Base-by-base conservation (phyloP, 1,284 basidiomycete species). In the Microstroma glucosiphilum region DNA sequence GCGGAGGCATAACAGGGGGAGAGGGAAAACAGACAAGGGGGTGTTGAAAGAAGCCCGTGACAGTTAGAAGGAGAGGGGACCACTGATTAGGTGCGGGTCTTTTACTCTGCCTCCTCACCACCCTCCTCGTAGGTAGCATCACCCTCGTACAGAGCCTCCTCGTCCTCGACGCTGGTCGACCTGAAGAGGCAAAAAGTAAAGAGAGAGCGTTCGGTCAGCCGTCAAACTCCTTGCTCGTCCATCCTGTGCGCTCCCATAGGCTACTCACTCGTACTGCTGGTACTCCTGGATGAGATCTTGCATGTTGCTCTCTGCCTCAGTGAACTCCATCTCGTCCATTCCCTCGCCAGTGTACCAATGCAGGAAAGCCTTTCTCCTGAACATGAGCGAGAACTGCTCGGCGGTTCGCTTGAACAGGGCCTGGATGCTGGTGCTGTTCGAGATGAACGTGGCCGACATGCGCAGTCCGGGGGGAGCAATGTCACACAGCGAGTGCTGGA, bases 221-320 rank as follows among this genome's bases (percentile, higher is more conserved):
- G 9, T 4, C 9, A 9, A 3, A 9, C 9, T 37, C 30, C 30
- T 37, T 37, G 30, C 9, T n/a, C 9, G 30, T 37, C 30, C 3
- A 3, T 37, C 3, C 30, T 9, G 30, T 9, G 3, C 30, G 30
- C 30, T 37, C 9, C 30, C 72, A 19, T 69, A 67, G 3, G 30
- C 30, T 37, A 37, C 30, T 37, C 30, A 37, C 67, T 75, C 68
- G 66, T 75, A 75, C 68, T 78, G 76, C 69, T 79, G 75, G 67
- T 80, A 61, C 56, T 81, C 89, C 77, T 79, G 66, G 56, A 80
- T 77, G 63, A 80, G 65, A 66, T 80, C 79, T 54, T 73, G 66
- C 65, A 79, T 66, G 66, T 76, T 78, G 26, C 72, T 75, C 68
- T 79, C 76, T 57, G 79, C 82, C 70, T 80, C 79, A 54, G 77